Evolutionary conservation across 495 filamentous ascomycete species (phyloP).

Genomic region (Jackrogersella minutella): DNA sequence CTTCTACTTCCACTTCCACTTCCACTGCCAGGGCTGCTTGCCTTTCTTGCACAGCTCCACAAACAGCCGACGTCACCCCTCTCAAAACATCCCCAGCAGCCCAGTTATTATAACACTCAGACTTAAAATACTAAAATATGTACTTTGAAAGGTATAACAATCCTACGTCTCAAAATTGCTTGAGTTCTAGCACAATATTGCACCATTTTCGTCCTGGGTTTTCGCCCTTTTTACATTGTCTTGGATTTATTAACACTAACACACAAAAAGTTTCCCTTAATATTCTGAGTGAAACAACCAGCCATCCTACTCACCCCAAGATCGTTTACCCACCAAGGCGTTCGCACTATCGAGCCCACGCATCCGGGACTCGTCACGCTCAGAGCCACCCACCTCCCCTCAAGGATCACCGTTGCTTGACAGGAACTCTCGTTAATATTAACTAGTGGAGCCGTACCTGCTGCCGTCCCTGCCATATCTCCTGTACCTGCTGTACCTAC

Average conservation of each 20-base stretch:
- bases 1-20: not conserved
- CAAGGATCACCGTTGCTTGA: conserved; percentile 29
- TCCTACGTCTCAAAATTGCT: conserved; percentile 22
- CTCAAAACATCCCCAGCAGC: conserved; percentile 10
- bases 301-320: conserved; percentile 6
- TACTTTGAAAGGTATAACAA: conserved; percentile 16
- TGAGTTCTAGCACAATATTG: conserved; percentile 7
- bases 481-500: too few relatives aligned
- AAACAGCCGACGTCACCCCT: conserved; percentile 36
- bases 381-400: conserved; percentile 23
- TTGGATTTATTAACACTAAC: conserved; percentile 25
- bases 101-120: conserved; percentile 20
- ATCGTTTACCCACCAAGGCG: conserved; percentile 32
- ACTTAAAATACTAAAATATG: not conserved
- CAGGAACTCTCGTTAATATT: conserved; percentile 34
- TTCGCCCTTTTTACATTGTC: conserved; percentile 13
- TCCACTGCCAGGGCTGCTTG: too few relatives aligned
- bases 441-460: conserved; percentile 32
- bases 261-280: conserved; percentile 2
- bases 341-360: conserved; percentile 40
- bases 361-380: conserved; percentile 35
- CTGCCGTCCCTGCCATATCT: too few relatives aligned
- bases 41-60: conserved; percentile 19
- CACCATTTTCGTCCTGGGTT: conserved; percentile 8
- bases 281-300: conserved; percentile 8